A percentile compares a stretch with the other conserved stretches of the same genome.
Conservation (phyloP, 345 rosid genomes). For the Populus alba region DNA sequence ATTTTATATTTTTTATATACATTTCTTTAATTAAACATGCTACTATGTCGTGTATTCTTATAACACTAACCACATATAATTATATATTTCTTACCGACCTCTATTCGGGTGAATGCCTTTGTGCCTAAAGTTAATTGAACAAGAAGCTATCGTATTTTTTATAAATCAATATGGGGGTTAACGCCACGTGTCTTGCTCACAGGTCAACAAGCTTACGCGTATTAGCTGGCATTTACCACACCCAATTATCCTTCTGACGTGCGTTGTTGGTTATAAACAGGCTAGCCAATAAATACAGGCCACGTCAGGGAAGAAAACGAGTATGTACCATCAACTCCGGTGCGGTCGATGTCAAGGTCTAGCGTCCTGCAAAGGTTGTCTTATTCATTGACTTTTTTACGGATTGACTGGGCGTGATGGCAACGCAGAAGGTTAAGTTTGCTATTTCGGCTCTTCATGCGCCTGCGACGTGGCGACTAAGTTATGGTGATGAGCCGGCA, state of each 20-base stretch:
- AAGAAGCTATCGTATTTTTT: no score
- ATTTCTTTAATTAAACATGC: no score
- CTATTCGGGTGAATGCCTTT: no score
- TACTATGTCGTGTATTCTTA: no score
- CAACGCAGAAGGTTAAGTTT: neutral
- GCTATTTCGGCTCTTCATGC: neutral
- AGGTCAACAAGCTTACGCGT: neutral
- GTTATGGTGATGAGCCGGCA: neutral
- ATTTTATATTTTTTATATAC: no score
- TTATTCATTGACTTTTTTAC: conserved; percentile 10
- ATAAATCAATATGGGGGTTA: no score
- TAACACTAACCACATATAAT: no score
- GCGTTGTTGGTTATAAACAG: neutral
- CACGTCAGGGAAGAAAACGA: no score
- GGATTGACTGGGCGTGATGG: conserved; percentile 6
- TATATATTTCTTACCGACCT: no score
- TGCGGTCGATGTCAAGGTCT: neutral
- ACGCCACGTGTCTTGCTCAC: neutral
- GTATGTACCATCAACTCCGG: neutral
- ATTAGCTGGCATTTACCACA: neutral
- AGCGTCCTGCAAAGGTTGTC: conserved; percentile 2
- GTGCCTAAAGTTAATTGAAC: no score
- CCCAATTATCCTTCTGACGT: neutral
- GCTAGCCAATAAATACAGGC: no score
- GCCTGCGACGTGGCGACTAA: conserved; percentile 3